Evolutionary conservation across 495 filamentous ascomycete species (phyloP), one percentile per base, ranked within the genome.

Genomic region (Aspergillus indologenus): DNA sequence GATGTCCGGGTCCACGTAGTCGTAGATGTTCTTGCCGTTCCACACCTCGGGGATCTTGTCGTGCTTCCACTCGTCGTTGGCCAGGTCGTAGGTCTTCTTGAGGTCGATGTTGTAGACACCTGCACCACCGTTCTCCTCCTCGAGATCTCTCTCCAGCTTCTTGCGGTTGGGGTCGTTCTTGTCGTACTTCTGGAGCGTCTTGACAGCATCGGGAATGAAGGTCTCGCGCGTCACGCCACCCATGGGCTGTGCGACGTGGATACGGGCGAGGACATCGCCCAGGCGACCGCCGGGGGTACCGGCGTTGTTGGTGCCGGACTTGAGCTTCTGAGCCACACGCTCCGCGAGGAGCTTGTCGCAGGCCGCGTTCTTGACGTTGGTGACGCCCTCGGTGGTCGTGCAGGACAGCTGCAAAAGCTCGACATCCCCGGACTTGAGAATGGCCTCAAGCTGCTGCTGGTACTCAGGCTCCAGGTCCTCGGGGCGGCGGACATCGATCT

Each of bases 1-100:
- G 72, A 98, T 98, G 58, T 98, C 94, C 0, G 94, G 92, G 64
- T 98, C 94, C 69, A 98, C 86, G 70, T 88, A 98, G 71, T 98
- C 94, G 79, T 90, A 91, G 31, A 98, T 90, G 74, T 98, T 98
- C 80, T 90, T 90, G 68, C 94, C 94, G 64, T 96, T 86, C 76
- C 89, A 87, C 44, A 93, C 79, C 71, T 98, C 95, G 23, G 95
- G 95, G 14, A 97, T 87, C 74, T 89, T 93, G 78, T 98, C 94
- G 68, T 96, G 81, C 70, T 95, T 96, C 94, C 93, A 97, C 17
- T 94, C 89, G 22, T 86, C 82, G 66, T 96, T 80, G 19, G 86
- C 91, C 53, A 96, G 83, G 1, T 89, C 71, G 74, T 96, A 98
- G 62, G 92, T 87, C 64, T 88, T 86, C 72, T 89, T 88, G 62